A percentile compares a stretch with the other conserved stretches of the same genome.
These are phyloP conservation scores for Straminergon stramineum DNA, from an alignment of 225 moss, liverwort and hornwort genomes.

Conservation along the genomic window DNA sequence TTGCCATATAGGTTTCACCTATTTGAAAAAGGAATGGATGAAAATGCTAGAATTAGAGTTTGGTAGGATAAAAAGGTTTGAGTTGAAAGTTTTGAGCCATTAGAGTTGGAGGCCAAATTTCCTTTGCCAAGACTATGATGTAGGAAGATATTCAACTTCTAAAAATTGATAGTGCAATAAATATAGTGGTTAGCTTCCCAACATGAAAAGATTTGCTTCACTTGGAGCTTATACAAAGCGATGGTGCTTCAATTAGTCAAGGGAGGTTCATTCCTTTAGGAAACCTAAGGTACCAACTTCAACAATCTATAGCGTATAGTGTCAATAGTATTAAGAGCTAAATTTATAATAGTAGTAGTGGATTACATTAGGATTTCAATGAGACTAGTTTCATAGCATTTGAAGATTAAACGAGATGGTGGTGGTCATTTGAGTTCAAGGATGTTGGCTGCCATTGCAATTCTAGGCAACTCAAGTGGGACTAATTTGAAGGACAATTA, in stretches of 20 bases:
- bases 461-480: accelerated
- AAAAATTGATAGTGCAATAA: neutral
- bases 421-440: neutral
- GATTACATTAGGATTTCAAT: neutral
- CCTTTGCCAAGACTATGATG: neutral
- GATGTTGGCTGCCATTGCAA: accelerated
- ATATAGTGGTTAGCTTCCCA: neutral
- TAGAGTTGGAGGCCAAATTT: neutral
- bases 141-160: accelerated
- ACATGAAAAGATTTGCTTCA: too few relatives aligned
- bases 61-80: too few relatives aligned
- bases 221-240: neutral
- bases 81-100: too few relatives aligned
- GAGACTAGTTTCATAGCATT: neutral
- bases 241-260: neutral
- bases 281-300: neutral
- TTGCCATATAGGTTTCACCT: too few relatives aligned
- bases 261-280: too few relatives aligned
- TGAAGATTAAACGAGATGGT: neutral
- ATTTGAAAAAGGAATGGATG: too few relatives aligned
- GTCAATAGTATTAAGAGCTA: neutral
- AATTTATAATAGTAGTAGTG: neutral
- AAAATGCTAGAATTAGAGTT: too few relatives aligned
- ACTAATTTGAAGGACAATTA: neutral
- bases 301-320: accelerated